A percentile compares a stretch with the other conserved stretches of the same genome.
Evolutionary conservation across 345 rosid species (phyloP).

Genomic region (Diplotaxis tenuifolia): DNA sequence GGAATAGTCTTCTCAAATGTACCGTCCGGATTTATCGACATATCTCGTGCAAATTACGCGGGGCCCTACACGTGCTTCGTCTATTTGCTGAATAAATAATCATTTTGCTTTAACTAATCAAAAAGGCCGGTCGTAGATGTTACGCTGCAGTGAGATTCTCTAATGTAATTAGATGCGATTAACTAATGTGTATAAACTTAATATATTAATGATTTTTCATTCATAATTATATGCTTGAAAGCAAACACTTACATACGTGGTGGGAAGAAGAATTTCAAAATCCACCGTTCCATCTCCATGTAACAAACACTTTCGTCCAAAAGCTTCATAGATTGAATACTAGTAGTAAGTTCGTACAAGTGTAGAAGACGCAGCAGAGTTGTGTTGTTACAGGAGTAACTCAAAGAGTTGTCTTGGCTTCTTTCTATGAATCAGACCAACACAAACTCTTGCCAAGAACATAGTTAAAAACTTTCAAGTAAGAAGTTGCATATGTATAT

Average conservation of each 20-base stretch:
- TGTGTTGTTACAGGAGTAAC: too few species aligned
- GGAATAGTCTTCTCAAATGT: not conserved
- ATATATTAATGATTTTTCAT: not conserved
- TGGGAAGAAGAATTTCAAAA: not conserved
- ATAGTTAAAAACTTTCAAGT: not conserved
- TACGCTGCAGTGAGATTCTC: not conserved
- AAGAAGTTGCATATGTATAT: conserved; percentile 29
- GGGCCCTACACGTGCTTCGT: conserved; percentile 18
- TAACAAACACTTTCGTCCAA: too few species aligned
- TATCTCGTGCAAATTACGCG: conserved; percentile 13
- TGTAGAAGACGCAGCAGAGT: too few species aligned
- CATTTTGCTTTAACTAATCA: not conserved
- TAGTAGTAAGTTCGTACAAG: too few species aligned
- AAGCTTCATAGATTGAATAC: too few species aligned
- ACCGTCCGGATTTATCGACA: conserved; percentile 12
- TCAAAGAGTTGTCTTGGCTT: not conserved
- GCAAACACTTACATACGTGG: not conserved
- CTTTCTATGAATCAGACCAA: not conserved
- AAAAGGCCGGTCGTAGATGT: not conserved
- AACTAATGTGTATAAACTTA: not conserved
- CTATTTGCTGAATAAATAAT: not conserved
- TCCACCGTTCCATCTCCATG: too few species aligned
- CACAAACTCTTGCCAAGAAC: not conserved
- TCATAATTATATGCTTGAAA: not conserved
- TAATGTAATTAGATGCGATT: not conserved